Base-by-base conservation (phyloP, 148 eudicot genomes). In the Pharnaceum exiguum region DNA sequence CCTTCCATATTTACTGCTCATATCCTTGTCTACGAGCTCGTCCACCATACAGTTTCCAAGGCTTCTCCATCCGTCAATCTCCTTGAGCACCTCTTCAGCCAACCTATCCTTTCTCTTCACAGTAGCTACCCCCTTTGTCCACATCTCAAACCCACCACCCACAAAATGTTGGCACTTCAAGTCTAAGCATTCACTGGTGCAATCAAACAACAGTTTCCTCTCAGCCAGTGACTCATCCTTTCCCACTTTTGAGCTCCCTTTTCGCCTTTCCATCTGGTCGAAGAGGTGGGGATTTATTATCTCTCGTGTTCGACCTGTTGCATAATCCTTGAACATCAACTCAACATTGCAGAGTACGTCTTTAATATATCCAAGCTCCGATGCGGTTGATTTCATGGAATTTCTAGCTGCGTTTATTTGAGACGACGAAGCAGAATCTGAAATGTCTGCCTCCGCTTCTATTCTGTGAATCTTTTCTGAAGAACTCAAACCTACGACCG, bases 1-100 rank as follows among this genome's bases (percentile, higher is more conserved):
- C 69, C 66, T 82, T 46, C 96, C 89, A 44, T 68, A 57, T 21
- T 65, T 65, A 71, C 76, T 80, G 63, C 95, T 84, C 99, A 94
- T 94, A 45, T 94, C 96, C 62, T 78, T 82, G 68, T 89, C 95
- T n/a, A 89, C 87, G 19, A 89, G 82, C 51, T 89, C 96, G 60
- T 94, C 99, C 42, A 94, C 96, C 89, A 75, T 86, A 54, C 69
- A 56, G 23, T 84, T 79, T 49, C 79, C 76, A 75, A 86, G 68
- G 51, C 71, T 67, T 69, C 71, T 74, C 91, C 89, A 89, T 11
- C 65, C 67, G 1, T 75, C 60, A 38, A 89, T 82, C 62, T 86
- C 95, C 67, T 64, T 79, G 59, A 70, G 75, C 16, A 94, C 72
- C 72, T 86, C 95, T 63, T 80, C 79, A 23, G 87, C 89, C 43